Conservation (phyloP, 179 eudicot genomes). For the Beta corolliflora region DNA sequence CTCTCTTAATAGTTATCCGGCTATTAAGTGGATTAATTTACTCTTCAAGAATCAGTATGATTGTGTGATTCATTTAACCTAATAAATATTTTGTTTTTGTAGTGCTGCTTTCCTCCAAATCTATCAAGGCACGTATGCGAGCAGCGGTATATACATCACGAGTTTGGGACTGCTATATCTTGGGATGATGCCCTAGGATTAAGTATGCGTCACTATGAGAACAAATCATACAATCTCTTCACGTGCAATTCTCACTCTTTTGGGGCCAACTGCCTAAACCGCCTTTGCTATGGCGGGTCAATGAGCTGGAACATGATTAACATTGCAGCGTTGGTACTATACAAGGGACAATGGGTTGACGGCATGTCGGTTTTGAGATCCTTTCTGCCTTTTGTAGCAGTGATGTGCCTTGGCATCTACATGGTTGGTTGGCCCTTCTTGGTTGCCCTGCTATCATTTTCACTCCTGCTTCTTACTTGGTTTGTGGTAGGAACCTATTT, state of each 20-base stretch:
- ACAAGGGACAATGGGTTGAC: conserved; percentile 75
- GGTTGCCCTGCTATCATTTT: conserved; percentile 51
- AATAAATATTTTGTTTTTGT: conserved; percentile 13
- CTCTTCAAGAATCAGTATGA: not conserved
- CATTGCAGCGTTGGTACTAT: conserved; percentile 60
- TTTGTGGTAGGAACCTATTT: conserved; percentile 59
- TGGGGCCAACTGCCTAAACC: conserved; percentile 74
- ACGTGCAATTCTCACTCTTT: conserved; percentile 91
- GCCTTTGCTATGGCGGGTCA: conserved; percentile 66
- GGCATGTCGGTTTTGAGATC: conserved; percentile 54
- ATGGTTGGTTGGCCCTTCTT: conserved; percentile 91
- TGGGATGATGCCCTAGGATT: conserved; percentile 83
- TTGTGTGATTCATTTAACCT: not conserved
- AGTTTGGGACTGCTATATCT: conserved; percentile 63
- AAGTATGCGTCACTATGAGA: conserved; percentile 56
- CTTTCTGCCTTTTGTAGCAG: conserved; percentile 61
- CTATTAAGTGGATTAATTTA: not conserved
- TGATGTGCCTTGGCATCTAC: conserved; percentile 62
- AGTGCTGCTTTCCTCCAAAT: conserved; percentile 85
- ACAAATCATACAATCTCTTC: conserved; percentile 87
- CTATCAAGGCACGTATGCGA: conserved; percentile 71
- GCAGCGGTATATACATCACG: conserved; percentile 61
- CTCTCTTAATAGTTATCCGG: not conserved
- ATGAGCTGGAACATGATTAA: conserved; percentile 86
- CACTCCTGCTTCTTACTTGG: conserved; percentile 61